A percentile compares a stretch with the other conserved stretches of the same genome.
phyloP scores from a whole-genome alignment of 345 rosid species.

The Stellera chamaejasme region DNA sequence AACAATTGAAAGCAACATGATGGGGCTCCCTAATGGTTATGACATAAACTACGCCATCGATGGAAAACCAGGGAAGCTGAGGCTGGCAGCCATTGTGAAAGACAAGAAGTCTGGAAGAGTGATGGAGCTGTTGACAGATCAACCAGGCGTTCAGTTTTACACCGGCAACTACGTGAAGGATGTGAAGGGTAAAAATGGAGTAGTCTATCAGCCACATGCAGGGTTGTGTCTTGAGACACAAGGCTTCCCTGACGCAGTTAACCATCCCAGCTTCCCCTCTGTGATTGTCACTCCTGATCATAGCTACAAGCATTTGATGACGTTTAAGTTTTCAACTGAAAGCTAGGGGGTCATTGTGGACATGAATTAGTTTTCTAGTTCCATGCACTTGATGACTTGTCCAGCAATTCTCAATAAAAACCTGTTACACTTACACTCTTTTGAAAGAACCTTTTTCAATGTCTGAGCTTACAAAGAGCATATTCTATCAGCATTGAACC shows the following conservation, averaged over 20 bases:
- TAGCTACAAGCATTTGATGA: constrained; percentile 59
- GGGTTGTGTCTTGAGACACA: constrained; percentile 90
- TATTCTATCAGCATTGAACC: too few relatives aligned
- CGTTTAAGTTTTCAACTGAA: constrained; percentile 44
- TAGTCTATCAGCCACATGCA: constrained; percentile 42
- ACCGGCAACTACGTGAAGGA: constrained; percentile 45
- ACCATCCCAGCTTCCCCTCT: constrained; percentile 73
- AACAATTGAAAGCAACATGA: constrained; percentile 44
- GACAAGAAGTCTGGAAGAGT: constrained; percentile 61
- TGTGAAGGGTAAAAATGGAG: constrained; percentile 67
- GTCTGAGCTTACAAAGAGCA: too few relatives aligned
- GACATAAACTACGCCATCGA: constrained; percentile 75
- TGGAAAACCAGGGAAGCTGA: constrained; percentile 22
- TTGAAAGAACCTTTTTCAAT: too few relatives aligned
- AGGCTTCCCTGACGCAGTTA: constrained; percentile 66
- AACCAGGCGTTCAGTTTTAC: constrained; percentile 78
- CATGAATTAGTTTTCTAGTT: neutral
- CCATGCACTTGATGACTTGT: too few relatives aligned
- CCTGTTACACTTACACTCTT: too few relatives aligned
- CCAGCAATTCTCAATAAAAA: too few relatives aligned
- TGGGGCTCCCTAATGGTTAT: constrained; percentile 50
- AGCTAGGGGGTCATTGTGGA: constrained; percentile 1
- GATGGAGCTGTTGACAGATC: constrained; percentile 57
- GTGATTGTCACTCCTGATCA: constrained; percentile 46
- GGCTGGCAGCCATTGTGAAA: constrained; percentile 46